A percentile compares a stretch with the other conserved stretches of the same genome.
Conservation (phyloP, 352 stramenopile species). For the Peronospora tabacina region DNA sequence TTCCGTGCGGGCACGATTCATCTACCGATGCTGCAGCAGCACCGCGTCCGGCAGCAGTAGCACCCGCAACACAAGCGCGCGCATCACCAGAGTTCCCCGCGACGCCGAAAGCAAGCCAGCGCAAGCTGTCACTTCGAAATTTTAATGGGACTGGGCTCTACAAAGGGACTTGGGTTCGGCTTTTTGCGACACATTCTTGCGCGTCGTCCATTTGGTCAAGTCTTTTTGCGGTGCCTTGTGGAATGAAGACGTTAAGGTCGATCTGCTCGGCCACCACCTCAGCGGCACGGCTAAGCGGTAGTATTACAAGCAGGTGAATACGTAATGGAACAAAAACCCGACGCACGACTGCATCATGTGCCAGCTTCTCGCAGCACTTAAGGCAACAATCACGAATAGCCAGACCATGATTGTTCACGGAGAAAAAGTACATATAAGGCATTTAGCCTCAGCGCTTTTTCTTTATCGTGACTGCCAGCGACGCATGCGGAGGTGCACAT, state of each 20-base stretch:
- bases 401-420: neutral
- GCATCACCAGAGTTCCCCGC: neutral
- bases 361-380: neutral
- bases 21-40: too few species aligned
- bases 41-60: neutral
- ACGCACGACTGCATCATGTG: conserved; percentile 1
- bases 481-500: neutral
- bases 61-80: neutral
- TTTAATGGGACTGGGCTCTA: neutral
- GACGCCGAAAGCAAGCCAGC: neutral
- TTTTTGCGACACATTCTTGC: neutral
- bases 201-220: neutral
- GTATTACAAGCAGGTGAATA: conserved; percentile 9
- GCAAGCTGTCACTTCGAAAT: neutral
- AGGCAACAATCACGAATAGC: neutral
- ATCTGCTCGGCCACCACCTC: conserved; percentile 2
- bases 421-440: neutral
- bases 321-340: neutral
- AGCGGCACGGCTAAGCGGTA: neutral
- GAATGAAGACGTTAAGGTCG: conserved; percentile 4
- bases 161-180: neutral
- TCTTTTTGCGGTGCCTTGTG: conserved; percentile 2
- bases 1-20: too few species aligned
- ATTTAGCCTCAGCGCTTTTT: neutral
- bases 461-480: neutral